These are phyloP conservation scores for Yarrowia deformans DNA, from an alignment of 805 yeast species.

Conservation along the genomic window DNA sequence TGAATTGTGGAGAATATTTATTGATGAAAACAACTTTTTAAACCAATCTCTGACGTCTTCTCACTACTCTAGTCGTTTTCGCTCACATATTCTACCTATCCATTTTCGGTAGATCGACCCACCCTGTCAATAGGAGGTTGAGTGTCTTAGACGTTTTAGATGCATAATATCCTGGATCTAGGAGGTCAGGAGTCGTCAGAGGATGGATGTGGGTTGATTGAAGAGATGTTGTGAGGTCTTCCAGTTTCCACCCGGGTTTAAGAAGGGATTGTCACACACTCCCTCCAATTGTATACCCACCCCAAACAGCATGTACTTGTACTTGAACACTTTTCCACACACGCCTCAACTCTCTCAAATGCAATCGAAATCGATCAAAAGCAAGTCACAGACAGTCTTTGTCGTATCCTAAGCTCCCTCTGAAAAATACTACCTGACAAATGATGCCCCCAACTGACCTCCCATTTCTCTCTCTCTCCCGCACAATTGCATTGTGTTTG, in stretches of 20 bases:
- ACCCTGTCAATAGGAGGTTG: background rate
- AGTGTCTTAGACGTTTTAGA: background rate
- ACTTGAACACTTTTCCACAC: background rate
- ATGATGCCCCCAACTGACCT: background rate
- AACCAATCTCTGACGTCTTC: background rate
- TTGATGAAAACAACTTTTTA: too few species aligned
- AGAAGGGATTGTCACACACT: too few species aligned
- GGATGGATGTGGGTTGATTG: too few species aligned
- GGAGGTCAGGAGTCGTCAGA: too few species aligned
- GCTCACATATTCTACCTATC: too few species aligned
- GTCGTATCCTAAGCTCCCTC: too few species aligned
- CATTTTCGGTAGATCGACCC: too few species aligned
- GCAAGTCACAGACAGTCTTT: background rate
- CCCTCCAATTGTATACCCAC: background rate
- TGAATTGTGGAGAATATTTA: too few species aligned
- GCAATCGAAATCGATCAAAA: background rate
- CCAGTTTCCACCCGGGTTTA: too few species aligned
- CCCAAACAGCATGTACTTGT: background rate
- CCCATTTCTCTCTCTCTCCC: background rate
- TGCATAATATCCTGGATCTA: too few species aligned
- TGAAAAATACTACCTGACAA: background rate
- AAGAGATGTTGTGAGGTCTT: too few species aligned
- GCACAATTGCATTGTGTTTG: background rate
- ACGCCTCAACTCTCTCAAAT: background rate
- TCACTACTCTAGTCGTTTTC: too few species aligned